phyloP scores from a whole-genome alignment of 2,329 filamentous ascomycete genomes.

The Ascochyta rabiei region DNA sequence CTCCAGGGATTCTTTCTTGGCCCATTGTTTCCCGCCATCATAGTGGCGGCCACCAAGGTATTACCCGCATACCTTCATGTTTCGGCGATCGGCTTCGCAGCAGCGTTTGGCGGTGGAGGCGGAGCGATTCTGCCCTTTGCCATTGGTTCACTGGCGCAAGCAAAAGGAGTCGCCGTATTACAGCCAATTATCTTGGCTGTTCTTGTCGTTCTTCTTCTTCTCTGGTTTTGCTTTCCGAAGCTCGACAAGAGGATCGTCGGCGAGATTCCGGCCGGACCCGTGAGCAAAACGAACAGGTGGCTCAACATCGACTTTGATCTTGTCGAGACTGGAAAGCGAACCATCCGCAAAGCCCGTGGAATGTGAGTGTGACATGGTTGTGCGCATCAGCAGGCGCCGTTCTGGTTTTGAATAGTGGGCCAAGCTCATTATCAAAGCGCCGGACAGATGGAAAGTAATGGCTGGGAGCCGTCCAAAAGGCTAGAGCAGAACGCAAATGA shows the following conservation, averaged over 20 bases:
- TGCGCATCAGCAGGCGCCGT: neutral
- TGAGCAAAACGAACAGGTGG: constrained; percentile 14
- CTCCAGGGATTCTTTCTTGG: constrained; percentile 79
- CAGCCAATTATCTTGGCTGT: constrained; percentile 63
- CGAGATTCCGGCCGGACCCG: neutral
- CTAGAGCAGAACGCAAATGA: constrained; percentile 14
- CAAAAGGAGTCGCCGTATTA: constrained; percentile 61
- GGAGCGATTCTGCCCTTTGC: constrained; percentile 68
- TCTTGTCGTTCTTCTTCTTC: constrained; percentile 53
- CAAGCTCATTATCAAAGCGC: neutral
- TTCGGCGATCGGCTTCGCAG: constrained; percentile 75
- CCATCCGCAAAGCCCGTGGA: constrained; percentile 18
- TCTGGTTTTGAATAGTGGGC: neutral
- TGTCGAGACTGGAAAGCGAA: constrained; percentile 23
- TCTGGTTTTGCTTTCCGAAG: constrained; percentile 54
- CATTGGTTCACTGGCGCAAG: constrained; percentile 69
- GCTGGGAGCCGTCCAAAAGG: constrained; percentile 4
- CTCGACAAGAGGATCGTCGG: constrained; percentile 17
- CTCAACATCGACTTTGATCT: constrained; percentile 31
- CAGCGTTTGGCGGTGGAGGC: constrained; percentile 75
- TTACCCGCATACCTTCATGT: constrained; percentile 76
- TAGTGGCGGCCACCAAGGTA: constrained; percentile 73
- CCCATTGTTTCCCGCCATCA: constrained; percentile 74
- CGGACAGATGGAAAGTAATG: constrained; percentile 1
- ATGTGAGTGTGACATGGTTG: neutral